Base-by-base conservation (phyloP, 768 basidiomycete genomes). In the Lyophyllum decastes region DNA sequence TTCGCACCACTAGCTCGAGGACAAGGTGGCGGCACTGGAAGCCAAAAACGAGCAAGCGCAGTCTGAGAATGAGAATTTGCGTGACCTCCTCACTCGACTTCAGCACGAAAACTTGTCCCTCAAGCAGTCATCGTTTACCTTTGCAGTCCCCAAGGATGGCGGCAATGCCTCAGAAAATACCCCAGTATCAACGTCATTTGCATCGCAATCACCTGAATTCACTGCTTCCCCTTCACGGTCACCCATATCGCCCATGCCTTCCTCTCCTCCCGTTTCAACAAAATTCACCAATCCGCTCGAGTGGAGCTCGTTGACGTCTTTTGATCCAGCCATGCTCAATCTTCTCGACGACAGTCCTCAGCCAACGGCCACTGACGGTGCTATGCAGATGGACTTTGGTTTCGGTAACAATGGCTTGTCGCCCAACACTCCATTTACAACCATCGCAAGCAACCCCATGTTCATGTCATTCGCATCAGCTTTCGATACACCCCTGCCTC, bases 41-140 rank as follows among this genome's bases (percentile, higher is more conserved):
- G 85, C 86, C 4, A 90, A 92, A 73, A 91, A 92, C 61, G 85
- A 88, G 45, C 79, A 78, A 22, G 82, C 89, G 0, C 74, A 76
- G 54, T 74, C 86, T 22, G 95, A 96, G 75, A 96, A 98, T 64
- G 88, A 90, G 60, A 96, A 95, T 66, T 78, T 97, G 22, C 87
- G 91, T 46, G 94, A 95, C 68, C 81, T 96, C 50, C 80, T 96
- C 44, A 76, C 84, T 51, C 85, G 94, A 12, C 78, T 98, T 2
- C 95, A 95, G 69, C 86, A 85, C 55, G 95, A 98, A 76, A 96
- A 95, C 61, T 73, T 92, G 54, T 74, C 85, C 50, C 82, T 97
- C 64, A 94, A 91, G 71, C 84, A 92, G 68, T 73, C 83, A 0
- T 78, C 88, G 2, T 98, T 97, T 71, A 95, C 94, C 1, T 96